These are phyloP conservation scores for Verticillium albo-atrum DNA, from an alignment of 2,329 filamentous ascomycete genomes.

Conservation along the genomic window DNA sequence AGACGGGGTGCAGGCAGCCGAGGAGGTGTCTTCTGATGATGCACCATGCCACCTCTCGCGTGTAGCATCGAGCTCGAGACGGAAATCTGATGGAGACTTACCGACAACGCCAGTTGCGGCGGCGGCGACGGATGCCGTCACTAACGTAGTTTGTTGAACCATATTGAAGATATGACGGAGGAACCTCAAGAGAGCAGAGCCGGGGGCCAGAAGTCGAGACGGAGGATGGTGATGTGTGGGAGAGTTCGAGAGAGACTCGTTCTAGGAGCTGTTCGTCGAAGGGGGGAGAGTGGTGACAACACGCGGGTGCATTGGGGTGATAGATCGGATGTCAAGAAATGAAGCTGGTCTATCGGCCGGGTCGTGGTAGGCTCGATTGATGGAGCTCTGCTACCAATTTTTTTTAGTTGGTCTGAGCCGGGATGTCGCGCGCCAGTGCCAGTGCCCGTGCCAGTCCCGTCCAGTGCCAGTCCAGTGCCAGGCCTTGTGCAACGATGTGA, in stretches of 20 bases:
- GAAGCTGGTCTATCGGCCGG: background rate
- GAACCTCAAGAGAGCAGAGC: background rate
- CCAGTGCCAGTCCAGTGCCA: background rate
- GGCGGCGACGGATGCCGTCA: slow-evolving; percentile 58
- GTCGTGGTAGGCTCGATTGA: background rate
- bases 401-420: slow-evolving; percentile 11
- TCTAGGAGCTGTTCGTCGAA: slow-evolving; percentile 1
- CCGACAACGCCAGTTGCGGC: slow-evolving; percentile 56
- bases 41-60: background rate
- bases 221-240: background rate
- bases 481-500: background rate
- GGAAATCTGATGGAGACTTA: slow-evolving; percentile 28
- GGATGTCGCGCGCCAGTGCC: background rate
- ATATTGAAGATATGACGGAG: slow-evolving; percentile 16
- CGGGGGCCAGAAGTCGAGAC: background rate
- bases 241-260: background rate
- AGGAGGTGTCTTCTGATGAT: background rate
- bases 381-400: slow-evolving; percentile 15
- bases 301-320: slow-evolving; percentile 4
- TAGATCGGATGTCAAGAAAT: slow-evolving; percentile 6
- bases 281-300: slow-evolving; percentile 1
- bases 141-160: slow-evolving; percentile 49
- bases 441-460: background rate
- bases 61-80: background rate
- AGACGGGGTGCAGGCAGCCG: background rate